phyloP scores from a whole-genome alignment of 2,329 filamentous ascomycete species.

The Penicillium decumbens region DNA sequence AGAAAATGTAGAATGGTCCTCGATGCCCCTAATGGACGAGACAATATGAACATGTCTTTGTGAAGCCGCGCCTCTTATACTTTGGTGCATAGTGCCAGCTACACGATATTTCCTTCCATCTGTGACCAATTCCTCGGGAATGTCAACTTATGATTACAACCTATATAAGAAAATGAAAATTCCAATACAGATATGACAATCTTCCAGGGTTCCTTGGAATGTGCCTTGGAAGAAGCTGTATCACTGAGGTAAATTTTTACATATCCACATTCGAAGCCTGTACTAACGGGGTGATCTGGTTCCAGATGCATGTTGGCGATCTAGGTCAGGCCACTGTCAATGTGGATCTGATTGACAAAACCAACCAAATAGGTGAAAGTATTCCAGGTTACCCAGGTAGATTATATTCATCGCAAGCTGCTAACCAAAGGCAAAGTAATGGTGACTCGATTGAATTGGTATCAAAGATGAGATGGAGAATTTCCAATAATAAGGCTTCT shows the following conservation, averaged over 20 bases:
- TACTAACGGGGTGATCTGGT: not conserved
- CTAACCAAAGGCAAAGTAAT: not conserved
- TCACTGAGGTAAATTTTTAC: not conserved
- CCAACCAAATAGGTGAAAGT: not conserved
- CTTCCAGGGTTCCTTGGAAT: not conserved
- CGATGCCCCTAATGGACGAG: conserved; percentile 18
- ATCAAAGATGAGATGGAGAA: not conserved
- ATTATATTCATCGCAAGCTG: not conserved
- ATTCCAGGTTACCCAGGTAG: not conserved
- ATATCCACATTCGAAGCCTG: not conserved
- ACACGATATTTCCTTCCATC: not conserved
- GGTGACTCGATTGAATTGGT: not conserved
- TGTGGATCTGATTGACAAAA: not conserved
- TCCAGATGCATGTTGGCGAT: not conserved
- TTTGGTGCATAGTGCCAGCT: not conserved
- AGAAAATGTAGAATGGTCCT: conserved; percentile 14
- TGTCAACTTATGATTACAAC: not conserved
- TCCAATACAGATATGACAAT: not conserved
- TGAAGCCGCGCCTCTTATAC: not conserved
- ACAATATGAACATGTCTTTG: not conserved
- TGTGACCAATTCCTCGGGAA: not conserved
- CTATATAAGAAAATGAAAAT: not conserved
- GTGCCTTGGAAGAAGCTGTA: not conserved
- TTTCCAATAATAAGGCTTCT: not conserved
- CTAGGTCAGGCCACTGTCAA: not conserved